Evolutionary conservation across 768 basidiomycete species (phyloP), one percentile per base, ranked within the genome.

Genomic region (Psilocybe cyanescens): DNA sequence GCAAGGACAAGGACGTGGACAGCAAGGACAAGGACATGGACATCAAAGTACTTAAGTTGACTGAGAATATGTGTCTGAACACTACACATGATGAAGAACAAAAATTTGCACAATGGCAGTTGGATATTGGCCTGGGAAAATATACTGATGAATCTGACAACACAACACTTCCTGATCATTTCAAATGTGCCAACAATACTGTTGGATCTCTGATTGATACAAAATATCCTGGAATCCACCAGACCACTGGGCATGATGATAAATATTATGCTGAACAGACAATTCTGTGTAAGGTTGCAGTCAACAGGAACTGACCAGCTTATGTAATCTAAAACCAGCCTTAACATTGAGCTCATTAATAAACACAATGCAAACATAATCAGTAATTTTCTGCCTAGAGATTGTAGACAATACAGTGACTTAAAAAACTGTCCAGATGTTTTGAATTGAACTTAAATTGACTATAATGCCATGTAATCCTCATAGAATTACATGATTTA

Each of bases 31-130:
- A n/a, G n/a, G n/a, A n/a, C n/a, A n/a, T n/a, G n/a, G n/a, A 84
- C 63, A 67, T 81, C 31, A 14, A 62, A 6, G 57, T 79, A 8
- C 64, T 80, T 2, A 65, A 73, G 44, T 73, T 83, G 3, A 57
- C 45, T 3, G 59, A 71, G 31, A 83, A 84, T 63, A 84, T 83
- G 81, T 56, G 69, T 5, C 71, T 84, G 12, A 72, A 73, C 0
- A 61, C 70, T 60, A 62, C 65, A 8, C 67, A 69, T 16, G 70
- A 63, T 39, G 39, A 66, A 51, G 55, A 47, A 46, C 14, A 24
- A 12, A 59, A 65, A 1, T 80, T 76, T 74, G 75, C 79, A 19
- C 39, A 66, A 6, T 79, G 76, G 72, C 70, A 79, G 7, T 59
- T 79, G 7, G 69, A 78, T 14, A 67, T 72, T 44, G 69, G 70